Base-by-base conservation (phyloP, 495 filamentous ascomycete species). In the Recurvomyces mirabilis region DNA sequence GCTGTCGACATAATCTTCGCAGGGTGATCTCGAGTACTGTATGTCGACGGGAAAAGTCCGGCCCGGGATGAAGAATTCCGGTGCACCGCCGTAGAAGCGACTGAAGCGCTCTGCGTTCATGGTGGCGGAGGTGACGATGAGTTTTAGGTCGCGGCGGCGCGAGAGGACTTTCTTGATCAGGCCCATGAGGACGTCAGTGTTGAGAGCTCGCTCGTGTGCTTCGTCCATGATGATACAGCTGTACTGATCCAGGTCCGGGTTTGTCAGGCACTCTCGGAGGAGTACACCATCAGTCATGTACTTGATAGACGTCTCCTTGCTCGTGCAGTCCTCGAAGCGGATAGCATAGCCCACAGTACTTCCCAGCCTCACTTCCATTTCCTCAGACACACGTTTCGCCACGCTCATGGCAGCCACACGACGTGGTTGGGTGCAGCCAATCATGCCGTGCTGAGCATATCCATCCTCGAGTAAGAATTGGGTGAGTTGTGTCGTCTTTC, bases 201-300 rank as follows among this genome's bases (percentile, higher is more conserved):
- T 96, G 31, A 99, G 68, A 0, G 91, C 88, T 57, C 93, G 76
- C 60, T 99, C 93, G 70, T 99, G 93, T 3, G 93, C 93, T 66
- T 99, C 93, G 62, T 99, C 93, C 91, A 99, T 95, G 60, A 99
- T 99, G 38, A 99, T 87, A 59, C 87, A 94, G 11, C 89, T 94
- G 62, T 99, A 99, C 56, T 84, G 84, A 61, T 96, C 93, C 18
- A 99, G 73, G 57, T 99, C 93, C 13, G 77, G 72, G 55, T 95
- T 87, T 38, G 84, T 82, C 7, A 99, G 73, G 12, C 84, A 94
- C 55, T 99, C 93, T 57, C 93, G 79, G 13, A 99, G 73, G 19
- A 99, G 69, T 5, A 99, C 87, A 63, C 93, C 93, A 56, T 99
- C 93, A 1, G 93, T 99, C 93, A 99, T 95, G 58, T 99, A 99